Base-by-base conservation (phyloP, 1,284 basidiomycete species). In the Vanrija humicola region DNA sequence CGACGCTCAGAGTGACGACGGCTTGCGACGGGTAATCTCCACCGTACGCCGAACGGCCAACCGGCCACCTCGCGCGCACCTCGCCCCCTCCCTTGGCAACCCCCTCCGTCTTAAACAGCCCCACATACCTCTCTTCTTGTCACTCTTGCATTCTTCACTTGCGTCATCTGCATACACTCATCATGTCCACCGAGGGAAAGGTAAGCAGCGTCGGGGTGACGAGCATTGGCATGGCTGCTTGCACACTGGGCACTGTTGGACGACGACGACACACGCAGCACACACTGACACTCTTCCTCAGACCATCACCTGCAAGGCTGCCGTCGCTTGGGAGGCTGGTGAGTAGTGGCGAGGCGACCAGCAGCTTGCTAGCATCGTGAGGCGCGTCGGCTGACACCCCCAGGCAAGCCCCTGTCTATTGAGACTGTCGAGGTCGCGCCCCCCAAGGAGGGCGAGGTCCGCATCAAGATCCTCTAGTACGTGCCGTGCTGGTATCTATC, bases 351-450 rank as follows among this genome's bases (percentile, higher is more conserved):
- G 42, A 3, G 19, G 16, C 23, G 6, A 21, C 6, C 23, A 5
- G 18, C 19, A 15, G 21, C 5, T 39, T 9, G 12, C 40, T 6
- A 9, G 6, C 10, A 14, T 6, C 21, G 38, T n/a, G 16, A 12
- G 21, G 1, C 25, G 34, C 39, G 42, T 21, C 48, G n/a, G 6
- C 28, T 19, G 10, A n/a, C 23, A 7, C 3, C 2, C 19, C 14
- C 45, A 74, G 73, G 62, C 61, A 86, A 96, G 74, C 85, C 87
- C 42, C 84, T 98, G 64, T 86, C 86, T 64, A 80, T 98, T 68
- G 95, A 98, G 77, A 85, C 90, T 38, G 86, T 98, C 69, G 87
- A 96, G 72, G 96, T 99, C 42, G 88, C 87, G 38, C 92, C 96
- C 50, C 96, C 95, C 44, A 82, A 81, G 59, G 86, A 87, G 23